Evolutionary conservation across 768 basidiomycete species (phyloP), one percentile per base, ranked within the genome.

Genomic region (Termitomyces sp.): DNA sequence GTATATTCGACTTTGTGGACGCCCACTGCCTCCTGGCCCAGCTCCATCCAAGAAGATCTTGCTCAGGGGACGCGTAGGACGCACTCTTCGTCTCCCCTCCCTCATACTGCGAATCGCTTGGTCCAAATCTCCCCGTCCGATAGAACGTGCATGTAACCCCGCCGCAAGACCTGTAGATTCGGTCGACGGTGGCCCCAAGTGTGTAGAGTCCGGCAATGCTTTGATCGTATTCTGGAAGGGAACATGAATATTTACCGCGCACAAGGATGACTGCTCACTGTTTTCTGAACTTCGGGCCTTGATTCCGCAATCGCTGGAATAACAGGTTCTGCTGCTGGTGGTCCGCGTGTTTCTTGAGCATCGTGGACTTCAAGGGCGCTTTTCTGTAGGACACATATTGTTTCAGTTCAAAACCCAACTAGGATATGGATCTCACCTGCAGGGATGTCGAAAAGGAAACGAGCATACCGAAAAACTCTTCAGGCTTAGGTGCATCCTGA

Each of bases 21-120:
- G 56, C 11, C 59, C 62, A 38, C 40, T 56, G n/a, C 56, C 63
- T 22, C 58, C 63, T 15, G 70, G 65, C 16, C 89, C 89, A 60
- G 70, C 67, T 16, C 89, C 89, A 60, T 92, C 90, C 48, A 89
- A 62, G 63, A 92, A 91, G 27, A 94, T 90, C 77, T 87, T 89
- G 73, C 88, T 90, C 50, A 89, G 66, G 3, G 84, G 86, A 44
- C 85, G 73, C 7, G 66, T 62, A 18, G 75, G 74, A 43, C 82
- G 76, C 25, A 68, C 71, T 56, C 83, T 74, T 43, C 81, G 75
- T 65, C 77, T 82, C 33, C 85, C 92, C 45, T 80, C 81, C 41
- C 82, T 81, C 75, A 94, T 81, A 57, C 86, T 92, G 16, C 89
- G 84, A 38, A 98, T 88, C 2, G 89, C 89, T 62, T 89, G 82